Evolutionary conservation across 2,329 filamentous ascomycete species (phyloP), one percentile per base, ranked within the genome.

Genomic region (Fusarium illudens): DNA sequence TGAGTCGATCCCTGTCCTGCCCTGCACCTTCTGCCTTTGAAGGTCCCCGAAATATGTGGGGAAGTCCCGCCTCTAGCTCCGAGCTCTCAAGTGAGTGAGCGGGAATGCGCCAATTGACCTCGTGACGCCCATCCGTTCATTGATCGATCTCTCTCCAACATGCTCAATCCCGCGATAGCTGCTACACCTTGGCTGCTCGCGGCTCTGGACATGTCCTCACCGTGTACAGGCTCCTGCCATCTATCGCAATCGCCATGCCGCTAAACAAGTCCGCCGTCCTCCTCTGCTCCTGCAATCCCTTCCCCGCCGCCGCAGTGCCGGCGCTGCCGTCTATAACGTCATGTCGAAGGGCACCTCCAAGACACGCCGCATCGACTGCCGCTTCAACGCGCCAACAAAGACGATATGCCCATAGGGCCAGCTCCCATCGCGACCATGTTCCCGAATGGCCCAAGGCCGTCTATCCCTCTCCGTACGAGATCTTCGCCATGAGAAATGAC

Each of bases 391-490:
- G 64, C 11, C 51, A 25, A 19, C n/a, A 48, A 27, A 71, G 60
- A 46, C 59, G 58, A 63, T 73, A 73, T 68, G 71, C 73, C n/a
- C 54, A 36, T 34, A 25, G 53, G 36, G 56, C 51, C 5, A 48
- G 53, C 29, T 59, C 56, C 25, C 42, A 44, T 20, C 49, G 57
- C 22, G 56, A 68, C 20, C 60, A 70, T 17, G 12, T 58, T 39
- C 70, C 75, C 6, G 67, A 73, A 33, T 89, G 87, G 87, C 86
- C 87, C 3, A 75, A 77, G 6, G 75, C 77, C 6, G 64, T 75
- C 19, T 75, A 84, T 37, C 92, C 92, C 1, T 95, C 94, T 0
- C 96, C 96, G 1, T 98, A 99, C 81, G 92, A 98, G 75, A 92
- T 99, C 75, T 90, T 98, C 74, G 84, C 86, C 64, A 78, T 82